A percentile compares a stretch with the other conserved stretches of the same genome.
Conservation (phyloP, 768 basidiomycete species). For the Gloeophyllum trabeum region DNA sequence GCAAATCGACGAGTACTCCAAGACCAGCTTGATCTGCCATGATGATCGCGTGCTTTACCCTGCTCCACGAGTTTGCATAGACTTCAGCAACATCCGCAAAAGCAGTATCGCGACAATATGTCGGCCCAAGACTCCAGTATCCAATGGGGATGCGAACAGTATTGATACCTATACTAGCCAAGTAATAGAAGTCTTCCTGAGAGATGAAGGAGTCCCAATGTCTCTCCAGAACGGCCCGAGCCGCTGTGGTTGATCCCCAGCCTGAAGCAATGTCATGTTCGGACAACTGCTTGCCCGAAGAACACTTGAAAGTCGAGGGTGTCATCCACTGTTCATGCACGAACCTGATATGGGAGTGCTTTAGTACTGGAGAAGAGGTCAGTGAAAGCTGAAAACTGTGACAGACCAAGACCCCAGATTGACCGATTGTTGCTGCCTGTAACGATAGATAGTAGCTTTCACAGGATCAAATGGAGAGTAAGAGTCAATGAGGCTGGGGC, state of each 20-base stretch:
- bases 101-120: constrained; percentile 20
- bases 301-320: constrained; percentile 51
- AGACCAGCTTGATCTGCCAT: constrained; percentile 27
- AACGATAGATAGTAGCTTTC: constrained; percentile 42
- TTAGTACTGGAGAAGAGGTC: background rate
- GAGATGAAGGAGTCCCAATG: constrained; percentile 73
- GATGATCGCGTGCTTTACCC: constrained; percentile 31
- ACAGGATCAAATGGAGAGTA: constrained; percentile 39
- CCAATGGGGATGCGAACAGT: constrained; percentile 48
- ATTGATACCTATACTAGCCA: constrained; percentile 46
- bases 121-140: constrained; percentile 33
- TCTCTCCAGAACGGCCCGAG: constrained; percentile 41
- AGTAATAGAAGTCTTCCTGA: constrained; percentile 53
- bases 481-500: constrained; percentile 13
- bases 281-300: constrained; percentile 34
- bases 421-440: constrained; percentile 52
- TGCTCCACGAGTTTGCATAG: constrained; percentile 32
- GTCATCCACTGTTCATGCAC: constrained; percentile 71
- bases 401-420: constrained; percentile 53
- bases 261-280: constrained; percentile 62
- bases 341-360: constrained; percentile 48
- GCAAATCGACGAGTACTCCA: constrained; percentile 42
- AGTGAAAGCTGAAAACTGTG: background rate
- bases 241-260: constrained; percentile 32
- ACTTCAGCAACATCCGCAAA: constrained; percentile 30